Evolutionary conservation across 2,329 filamentous ascomycete genomes (phyloP).

Genomic region (Cordyceps sp.): DNA sequence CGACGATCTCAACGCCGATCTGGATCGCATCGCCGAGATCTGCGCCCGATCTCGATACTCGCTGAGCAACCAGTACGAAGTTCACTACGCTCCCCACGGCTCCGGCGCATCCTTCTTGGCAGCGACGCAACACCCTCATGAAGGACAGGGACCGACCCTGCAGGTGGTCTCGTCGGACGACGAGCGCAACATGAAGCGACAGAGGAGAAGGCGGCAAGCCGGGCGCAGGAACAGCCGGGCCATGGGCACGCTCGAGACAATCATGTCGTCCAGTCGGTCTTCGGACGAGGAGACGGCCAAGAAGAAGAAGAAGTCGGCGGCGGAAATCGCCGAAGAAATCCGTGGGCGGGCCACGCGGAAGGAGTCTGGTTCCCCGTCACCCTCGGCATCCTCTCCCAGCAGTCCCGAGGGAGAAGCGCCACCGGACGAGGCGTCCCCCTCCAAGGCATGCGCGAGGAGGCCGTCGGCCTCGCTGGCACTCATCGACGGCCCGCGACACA

Average conservation of each 20-base stretch:
- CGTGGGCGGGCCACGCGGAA: constrained; percentile 29
- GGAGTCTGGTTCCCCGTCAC: constrained; percentile 14
- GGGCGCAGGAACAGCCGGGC: constrained; percentile 32
- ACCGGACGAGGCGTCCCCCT: constrained; percentile 5
- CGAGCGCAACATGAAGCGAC: constrained; percentile 23
- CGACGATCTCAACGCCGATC: constrained; percentile 35
- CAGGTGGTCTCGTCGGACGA: constrained; percentile 42
- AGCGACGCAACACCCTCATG: constrained; percentile 12
- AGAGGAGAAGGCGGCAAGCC: constrained; percentile 22
- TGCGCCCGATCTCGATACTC: constrained; percentile 49
- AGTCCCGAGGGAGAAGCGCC: constrained; percentile 11
- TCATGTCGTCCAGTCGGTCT: constrained; percentile 48
- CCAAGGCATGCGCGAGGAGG: constrained; percentile 9
- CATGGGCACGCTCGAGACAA: constrained; percentile 47
- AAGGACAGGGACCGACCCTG: constrained; percentile 31
- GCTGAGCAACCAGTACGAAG: constrained; percentile 49
- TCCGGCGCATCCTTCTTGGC: constrained; percentile 32
- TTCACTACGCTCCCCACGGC: constrained; percentile 46
- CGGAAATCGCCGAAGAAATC: constrained; percentile 36
- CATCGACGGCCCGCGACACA: constrained; percentile 19
- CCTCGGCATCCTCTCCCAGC: constrained; percentile 12
- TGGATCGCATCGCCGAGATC: constrained; percentile 51
- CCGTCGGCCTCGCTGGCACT: constrained; percentile 18
- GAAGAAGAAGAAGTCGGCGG: constrained; percentile 38
- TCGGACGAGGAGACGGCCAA: constrained; percentile 45